These are phyloP conservation scores for Mucor circinelloides DNA, from an alignment of 371 early-diverging fungal genomes.

Conservation along the genomic window DNA sequence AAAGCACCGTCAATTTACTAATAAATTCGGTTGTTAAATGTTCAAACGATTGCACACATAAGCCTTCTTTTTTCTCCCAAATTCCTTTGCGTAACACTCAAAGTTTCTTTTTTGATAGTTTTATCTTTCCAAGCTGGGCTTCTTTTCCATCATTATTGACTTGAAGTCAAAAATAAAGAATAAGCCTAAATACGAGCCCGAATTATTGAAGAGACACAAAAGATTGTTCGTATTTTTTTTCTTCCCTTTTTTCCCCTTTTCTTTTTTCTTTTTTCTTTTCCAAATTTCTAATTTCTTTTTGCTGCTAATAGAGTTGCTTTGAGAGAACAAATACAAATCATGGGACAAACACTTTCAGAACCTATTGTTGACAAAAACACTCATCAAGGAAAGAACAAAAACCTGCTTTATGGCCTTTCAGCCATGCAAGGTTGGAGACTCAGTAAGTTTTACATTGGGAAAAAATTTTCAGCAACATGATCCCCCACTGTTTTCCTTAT, in stretches of 20 bases:
- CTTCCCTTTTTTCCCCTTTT: not conserved
- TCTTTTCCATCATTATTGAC: not conserved
- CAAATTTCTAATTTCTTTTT: not conserved
- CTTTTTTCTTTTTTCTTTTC: not conserved
- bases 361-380: constrained; percentile 90
- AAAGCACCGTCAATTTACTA: not conserved
- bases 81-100: not conserved
- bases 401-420: constrained; percentile 80
- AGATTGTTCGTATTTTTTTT: not conserved
- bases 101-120: not conserved
- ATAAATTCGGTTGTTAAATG: not conserved
- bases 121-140: not conserved
- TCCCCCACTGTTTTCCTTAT: not conserved
- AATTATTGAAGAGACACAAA: not conserved
- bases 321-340: constrained; percentile 24
- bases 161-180: not conserved
- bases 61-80: not conserved
- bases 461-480: not conserved
- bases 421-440: constrained; percentile 99
- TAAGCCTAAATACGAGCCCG: not conserved
- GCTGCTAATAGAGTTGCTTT: not conserved
- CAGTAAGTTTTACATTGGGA: constrained; percentile 57
- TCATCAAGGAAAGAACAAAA: constrained; percentile 69
- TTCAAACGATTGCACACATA: not conserved
- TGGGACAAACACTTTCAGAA: constrained; percentile 97